Conservation (phyloP, 345 rosid species). For the Geranium brycei region DNA sequence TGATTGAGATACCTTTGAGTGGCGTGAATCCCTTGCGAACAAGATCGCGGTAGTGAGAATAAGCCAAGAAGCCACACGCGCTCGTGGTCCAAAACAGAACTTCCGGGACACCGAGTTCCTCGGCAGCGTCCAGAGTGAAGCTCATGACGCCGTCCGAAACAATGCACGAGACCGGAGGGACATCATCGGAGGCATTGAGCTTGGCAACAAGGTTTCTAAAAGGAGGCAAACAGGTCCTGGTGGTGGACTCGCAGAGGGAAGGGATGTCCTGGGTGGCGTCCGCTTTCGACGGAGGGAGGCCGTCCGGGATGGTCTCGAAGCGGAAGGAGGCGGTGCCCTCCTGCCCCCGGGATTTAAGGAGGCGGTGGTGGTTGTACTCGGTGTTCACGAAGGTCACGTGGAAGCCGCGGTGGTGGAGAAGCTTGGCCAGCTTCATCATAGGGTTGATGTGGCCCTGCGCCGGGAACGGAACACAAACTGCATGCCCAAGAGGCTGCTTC, state of each 20-base stretch:
- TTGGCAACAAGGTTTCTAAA: constrained; percentile 19
- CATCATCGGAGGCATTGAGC: constrained; percentile 13
- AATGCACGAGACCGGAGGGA: constrained; percentile 26
- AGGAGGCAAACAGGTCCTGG: constrained; percentile 16
- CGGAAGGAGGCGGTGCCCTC: constrained; percentile 28
- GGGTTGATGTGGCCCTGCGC: constrained; percentile 47
- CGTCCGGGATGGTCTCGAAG: constrained; percentile 31
- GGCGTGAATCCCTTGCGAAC: constrained; percentile 24
- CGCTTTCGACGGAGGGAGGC: constrained; percentile 21
- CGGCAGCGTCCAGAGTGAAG: constrained; percentile 32
- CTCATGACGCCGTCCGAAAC: constrained; percentile 31
- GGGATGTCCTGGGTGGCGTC: constrained; percentile 36
- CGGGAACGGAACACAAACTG: constrained; percentile 38
- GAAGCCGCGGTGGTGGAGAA: constrained; percentile 33
- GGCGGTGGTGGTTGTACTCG: constrained; percentile 32
- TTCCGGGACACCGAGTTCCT: constrained; percentile 23
- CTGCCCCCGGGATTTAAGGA: constrained; percentile 24
- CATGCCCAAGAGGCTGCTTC: constrained; percentile 20
- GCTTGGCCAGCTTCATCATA: constrained; percentile 36
- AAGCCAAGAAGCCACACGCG: constrained; percentile 23
- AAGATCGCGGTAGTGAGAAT: constrained; percentile 16
- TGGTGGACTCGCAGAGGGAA: constrained; percentile 26
- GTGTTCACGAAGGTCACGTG: constrained; percentile 44
- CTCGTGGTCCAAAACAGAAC: constrained; percentile 35
- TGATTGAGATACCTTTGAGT: constrained; percentile 25